phyloP scores from a whole-genome alignment of 495 filamentous ascomycete genomes.

The Tuber umbilicatum region DNA sequence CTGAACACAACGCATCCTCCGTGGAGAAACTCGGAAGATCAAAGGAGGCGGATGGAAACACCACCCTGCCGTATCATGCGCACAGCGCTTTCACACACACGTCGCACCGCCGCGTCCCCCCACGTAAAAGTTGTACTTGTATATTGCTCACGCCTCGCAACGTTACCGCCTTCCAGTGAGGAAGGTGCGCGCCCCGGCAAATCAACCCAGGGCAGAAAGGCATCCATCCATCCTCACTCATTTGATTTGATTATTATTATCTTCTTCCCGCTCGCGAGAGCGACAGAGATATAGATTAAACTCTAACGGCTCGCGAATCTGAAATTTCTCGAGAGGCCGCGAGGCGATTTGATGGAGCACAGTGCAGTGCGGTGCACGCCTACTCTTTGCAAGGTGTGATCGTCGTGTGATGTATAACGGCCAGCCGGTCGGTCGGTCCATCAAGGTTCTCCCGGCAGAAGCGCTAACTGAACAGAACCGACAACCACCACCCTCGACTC shows the following conservation, averaged over 20 bases:
- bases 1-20: background rate
- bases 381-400: too few relatives aligned
- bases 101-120: background rate
- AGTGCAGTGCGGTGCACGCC: too few relatives aligned
- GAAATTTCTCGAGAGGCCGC: background rate
- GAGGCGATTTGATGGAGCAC: background rate
- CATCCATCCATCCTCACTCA: background rate
- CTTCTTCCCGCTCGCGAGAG: background rate
- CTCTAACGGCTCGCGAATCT: slow-evolving; percentile 1
- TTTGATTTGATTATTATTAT: too few relatives aligned
- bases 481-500: background rate
- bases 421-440: background rate
- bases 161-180: too few relatives aligned
- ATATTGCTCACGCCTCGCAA: too few relatives aligned
- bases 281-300: background rate
- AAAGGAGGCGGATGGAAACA: background rate
- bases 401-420: too few relatives aligned
- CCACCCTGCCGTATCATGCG: too few relatives aligned
- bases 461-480: background rate
- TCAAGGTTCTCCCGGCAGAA: background rate
- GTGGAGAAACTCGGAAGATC: background rate
- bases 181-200: too few relatives aligned
- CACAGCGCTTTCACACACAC: too few relatives aligned
- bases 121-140: too few relatives aligned
- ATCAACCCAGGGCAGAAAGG: background rate